Evolutionary conservation across 1,284 basidiomycete genomes (phyloP).

Genomic region (Sphaerobolus stellatus): DNA sequence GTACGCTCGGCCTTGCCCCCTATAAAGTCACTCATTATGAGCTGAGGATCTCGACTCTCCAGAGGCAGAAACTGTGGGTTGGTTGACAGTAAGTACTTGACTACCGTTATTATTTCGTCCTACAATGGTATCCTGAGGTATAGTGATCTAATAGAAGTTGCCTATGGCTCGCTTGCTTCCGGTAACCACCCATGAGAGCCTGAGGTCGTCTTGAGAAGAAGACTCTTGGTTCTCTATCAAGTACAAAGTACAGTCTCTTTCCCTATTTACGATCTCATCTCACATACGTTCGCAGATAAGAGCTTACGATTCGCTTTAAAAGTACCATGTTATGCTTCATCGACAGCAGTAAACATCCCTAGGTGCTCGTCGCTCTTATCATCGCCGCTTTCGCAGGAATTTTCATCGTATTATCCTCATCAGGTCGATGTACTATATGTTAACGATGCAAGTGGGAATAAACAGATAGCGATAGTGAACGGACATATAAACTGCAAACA

Average conservation of each 20-base stretch:
- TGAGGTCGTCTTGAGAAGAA: conserved; percentile 83
- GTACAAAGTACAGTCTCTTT: conserved; percentile 38
- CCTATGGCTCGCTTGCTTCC: conserved; percentile 79
- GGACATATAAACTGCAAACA: not conserved
- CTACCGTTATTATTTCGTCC: not conserved
- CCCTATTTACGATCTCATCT: conserved; percentile 12
- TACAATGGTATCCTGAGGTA: not conserved
- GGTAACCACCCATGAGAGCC: conserved; percentile 71
- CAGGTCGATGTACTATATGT: conserved; percentile 88
- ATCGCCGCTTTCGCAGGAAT: conserved; percentile 78
- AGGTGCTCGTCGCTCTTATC: conserved; percentile 71
- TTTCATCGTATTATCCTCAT: conserved; percentile 83
- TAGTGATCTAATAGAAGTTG: conserved; percentile 52
- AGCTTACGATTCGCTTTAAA: conserved; percentile 66
- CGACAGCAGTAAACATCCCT: conserved; percentile 80
- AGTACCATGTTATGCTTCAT: no score
- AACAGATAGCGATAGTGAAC: no score
- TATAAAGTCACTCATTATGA: conserved; percentile 34
- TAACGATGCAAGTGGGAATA: no score
- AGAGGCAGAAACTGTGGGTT: conserved; percentile 75
- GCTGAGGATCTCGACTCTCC: conserved; percentile 85
- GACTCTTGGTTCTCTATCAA: conserved; percentile 74
- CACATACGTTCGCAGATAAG: conserved; percentile 58
- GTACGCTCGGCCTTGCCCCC: no score
- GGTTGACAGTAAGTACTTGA: conserved; percentile 61